Percentiles rank a stretch among this genome's conserved stretches.
Evolutionary conservation across 352 stramenopile species (phyloP).

Genomic region (Phytophthora hibernalis): DNA sequence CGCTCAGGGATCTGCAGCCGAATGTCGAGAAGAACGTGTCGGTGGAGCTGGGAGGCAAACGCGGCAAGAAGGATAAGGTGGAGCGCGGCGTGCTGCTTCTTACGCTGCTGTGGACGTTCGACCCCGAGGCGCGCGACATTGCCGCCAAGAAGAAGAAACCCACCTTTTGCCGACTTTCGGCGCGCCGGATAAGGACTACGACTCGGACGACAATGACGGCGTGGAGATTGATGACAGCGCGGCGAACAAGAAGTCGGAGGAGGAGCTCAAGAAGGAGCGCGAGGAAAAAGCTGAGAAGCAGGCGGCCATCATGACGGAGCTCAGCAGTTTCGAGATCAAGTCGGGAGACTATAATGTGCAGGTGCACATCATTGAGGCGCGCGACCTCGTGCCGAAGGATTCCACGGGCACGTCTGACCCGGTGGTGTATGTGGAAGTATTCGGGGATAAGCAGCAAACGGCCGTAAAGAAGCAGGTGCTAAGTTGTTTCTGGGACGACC

Average conservation of each 20-base stretch:
- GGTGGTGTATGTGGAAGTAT: constrained; percentile 90
- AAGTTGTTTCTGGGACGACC: constrained; percentile 89
- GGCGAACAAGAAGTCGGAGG: constrained; percentile 61
- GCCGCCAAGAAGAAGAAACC: constrained; percentile 77
- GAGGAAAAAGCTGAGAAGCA: constrained; percentile 80
- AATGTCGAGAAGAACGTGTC: constrained; percentile 65
- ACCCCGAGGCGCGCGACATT: constrained; percentile 57
- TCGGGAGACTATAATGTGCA: constrained; percentile 90
- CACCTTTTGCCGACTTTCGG: constrained; percentile 64
- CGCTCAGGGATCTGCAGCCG: constrained; percentile 57
- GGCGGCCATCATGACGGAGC: constrained; percentile 74
- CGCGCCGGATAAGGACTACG: constrained; percentile 72
- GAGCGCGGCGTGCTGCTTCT: constrained; percentile 61
- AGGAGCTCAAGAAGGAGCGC: constrained; percentile 75
- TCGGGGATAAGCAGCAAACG: constrained; percentile 88
- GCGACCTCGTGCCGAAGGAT: constrained; percentile 89
- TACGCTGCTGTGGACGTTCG: constrained; percentile 68
- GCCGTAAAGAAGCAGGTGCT: constrained; percentile 86
- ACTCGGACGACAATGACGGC: constrained; percentile 76
- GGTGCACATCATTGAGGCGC: constrained; percentile 91
- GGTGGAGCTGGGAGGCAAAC: constrained; percentile 68
- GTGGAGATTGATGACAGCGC: constrained; percentile 60
- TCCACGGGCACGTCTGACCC: constrained; percentile 91
- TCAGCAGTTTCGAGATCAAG: constrained; percentile 87
- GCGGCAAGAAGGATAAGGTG: constrained; percentile 73